Base-by-base conservation (phyloP, 352 stramenopile species). In the Phytophthora sp. region DNA sequence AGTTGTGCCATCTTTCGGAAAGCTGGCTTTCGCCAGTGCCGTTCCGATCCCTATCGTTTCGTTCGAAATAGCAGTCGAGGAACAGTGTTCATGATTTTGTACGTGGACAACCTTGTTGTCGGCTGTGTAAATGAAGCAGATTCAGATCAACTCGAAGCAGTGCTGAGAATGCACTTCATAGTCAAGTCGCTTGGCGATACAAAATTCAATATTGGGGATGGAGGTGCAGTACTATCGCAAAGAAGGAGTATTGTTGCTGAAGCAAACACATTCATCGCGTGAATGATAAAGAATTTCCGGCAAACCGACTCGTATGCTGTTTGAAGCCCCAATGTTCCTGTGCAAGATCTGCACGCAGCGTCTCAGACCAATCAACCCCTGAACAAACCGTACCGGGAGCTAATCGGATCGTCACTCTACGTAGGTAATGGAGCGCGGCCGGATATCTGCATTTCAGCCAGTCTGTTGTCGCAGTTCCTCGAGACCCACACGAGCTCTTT, bases 71-170 rank as follows among this genome's bases (percentile, higher is more conserved):
- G 35, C 12, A 21, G 9, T 7, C 23, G 39, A 59, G 2, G 63
- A 56, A 21, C n/a, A n/a, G n/a, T n/a, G n/a, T n/a, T n/a, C n/a
- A 35, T 71, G 12, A 21, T 58, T 15, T 18, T 72, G 7, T 72
- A 63, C 24, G 64, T 63, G 0, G 57, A 62, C 27, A 30, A 63
- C 31, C 20, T 63, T 1, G 21, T 63, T 9, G 39, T 72, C 11
- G 57, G 64, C 18, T 57, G 36, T 29, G 20, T 13, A n/a, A 20
- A 61, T 54, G 47, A 11, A 33, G 21, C 29, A 0, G 60, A 57
- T 12, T 31, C 23, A n/a, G n/a, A n/a, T n/a, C n/a, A n/a, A n/a
- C n/a, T n/a, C n/a, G n/a, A 33, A 30, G 38, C 7, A 1, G n/a
- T 2, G 16, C 23, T 3, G 30, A 23, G n/a, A n/a, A n/a, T n/a